phyloP scores from a whole-genome alignment of 768 basidiomycete species.

The Tricholoma bakamatsutake region DNA sequence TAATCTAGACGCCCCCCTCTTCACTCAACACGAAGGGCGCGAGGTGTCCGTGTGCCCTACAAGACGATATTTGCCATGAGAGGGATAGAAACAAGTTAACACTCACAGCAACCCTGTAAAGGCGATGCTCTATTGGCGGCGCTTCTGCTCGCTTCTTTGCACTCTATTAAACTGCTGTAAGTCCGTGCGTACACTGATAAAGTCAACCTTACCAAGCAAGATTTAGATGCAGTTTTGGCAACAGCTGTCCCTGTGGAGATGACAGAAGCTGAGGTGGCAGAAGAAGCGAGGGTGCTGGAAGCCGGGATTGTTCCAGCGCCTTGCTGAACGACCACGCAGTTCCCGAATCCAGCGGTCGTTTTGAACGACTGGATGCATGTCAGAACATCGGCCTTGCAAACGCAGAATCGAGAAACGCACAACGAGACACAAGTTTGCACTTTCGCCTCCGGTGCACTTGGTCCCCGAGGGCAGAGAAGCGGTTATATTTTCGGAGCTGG shows the following conservation, averaged over 20 bases:
- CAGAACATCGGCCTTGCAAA: not conserved
- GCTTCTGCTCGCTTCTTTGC: constrained; percentile 1
- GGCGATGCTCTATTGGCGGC: constrained; percentile 12
- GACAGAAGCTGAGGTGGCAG: constrained; percentile 6
- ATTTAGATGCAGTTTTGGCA: constrained; percentile 2
- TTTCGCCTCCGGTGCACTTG: constrained; percentile 43
- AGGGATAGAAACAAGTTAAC: not conserved
- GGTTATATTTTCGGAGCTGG: constrained; percentile 33
- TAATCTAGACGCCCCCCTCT: constrained; percentile 16
- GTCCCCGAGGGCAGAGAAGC: constrained; percentile 44
- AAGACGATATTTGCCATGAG: not conserved
- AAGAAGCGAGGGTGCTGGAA: constrained; percentile 9
- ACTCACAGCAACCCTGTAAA: constrained; percentile 16
- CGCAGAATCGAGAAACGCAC: constrained; percentile 17
- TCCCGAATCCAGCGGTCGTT: constrained; percentile 47
- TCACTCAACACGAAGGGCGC: constrained; percentile 27
- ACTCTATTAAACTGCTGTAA: not conserved
- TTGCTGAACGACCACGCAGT: constrained; percentile 46
- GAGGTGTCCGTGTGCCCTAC: constrained; percentile 36
- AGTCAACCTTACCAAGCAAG: constrained; percentile 3
- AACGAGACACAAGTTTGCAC: constrained; percentile 42
- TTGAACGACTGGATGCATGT: constrained; percentile 32
- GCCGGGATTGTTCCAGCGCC: constrained; percentile 13
- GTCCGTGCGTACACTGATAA: constrained; percentile 6
- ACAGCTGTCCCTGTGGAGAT: constrained; percentile 13